Evolutionary conservation across 139 green algal genomes (phyloP), one percentile per base, ranked within the genome.

Genomic region (Tetradesmus lagerheimii): DNA sequence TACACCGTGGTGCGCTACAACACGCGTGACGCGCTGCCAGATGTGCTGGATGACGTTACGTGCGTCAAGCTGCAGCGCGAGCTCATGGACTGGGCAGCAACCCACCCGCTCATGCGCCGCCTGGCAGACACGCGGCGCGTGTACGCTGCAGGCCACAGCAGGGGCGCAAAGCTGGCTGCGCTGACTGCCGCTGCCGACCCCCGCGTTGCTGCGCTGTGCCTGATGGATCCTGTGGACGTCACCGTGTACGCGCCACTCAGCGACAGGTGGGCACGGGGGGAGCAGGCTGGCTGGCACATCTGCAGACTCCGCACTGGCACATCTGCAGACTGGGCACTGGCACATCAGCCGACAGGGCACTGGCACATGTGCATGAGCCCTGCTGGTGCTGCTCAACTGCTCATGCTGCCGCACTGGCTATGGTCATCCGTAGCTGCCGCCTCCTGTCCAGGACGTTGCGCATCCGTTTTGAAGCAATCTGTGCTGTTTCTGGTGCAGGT

Each of bases 221-320:
- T 99, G 29, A 83, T 98, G 0, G 97, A 99, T 89, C 97, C 97
- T 0, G 97, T 99, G 8, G 97, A 99, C 92, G 97, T 97, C 86
- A 99, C 97, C 11, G 86, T 95, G 64, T 98, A 96, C 67, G 95
- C 96, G 2, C 95, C 95, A 6, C 93, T 89, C 5, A 83, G 66
- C 50, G 85, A 81, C n/a, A 82, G 67, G 85, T 89, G 67, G n/a
- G 91, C 94, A 0, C n/a, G n/a, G 90, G 92, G 90, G 92, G 47
- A 89, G 90, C 38, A 29, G 20, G 9, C 43, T 31, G 29, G 20
- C 74, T 43, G 35, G 4, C 34, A 11, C 1, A 23, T 80, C 35
- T 6, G 74, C 75, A 50, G 31, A 71, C 6, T 38, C n/a, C n/a
- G n/a, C 47, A 62, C 12, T 62, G 67, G 25, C 67, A 78, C n/a